These are phyloP conservation scores for Diplodia scrobiculata DNA, from an alignment of 2,329 filamentous ascomycete genomes.

Conservation along the genomic window DNA sequence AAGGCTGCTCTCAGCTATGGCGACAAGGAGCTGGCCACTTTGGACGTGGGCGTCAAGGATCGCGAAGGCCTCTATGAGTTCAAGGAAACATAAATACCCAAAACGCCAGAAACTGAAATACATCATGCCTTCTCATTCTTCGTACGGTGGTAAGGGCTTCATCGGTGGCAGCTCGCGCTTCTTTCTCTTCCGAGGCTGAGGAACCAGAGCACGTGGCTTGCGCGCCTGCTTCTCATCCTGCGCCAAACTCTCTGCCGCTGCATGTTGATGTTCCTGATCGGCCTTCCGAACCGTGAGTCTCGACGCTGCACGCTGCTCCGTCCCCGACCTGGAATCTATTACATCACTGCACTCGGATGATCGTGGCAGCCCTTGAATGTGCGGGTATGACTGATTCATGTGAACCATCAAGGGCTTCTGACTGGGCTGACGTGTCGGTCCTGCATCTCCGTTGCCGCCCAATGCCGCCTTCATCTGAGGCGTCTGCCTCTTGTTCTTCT, in stretches of 20 bases:
- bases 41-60: conserved; percentile 82
- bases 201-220: background rate
- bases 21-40: conserved; percentile 71
- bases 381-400: conserved; percentile 29
- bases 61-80: conserved; percentile 77
- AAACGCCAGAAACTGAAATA: conserved; percentile 5
- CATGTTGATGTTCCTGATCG: background rate
- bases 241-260: background rate
- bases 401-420: background rate
- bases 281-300: background rate
- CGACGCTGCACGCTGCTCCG: background rate
- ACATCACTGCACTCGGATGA: background rate
- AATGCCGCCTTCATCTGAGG: background rate
- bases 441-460: background rate
- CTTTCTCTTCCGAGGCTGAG: background rate
- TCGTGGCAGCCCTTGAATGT: background rate
- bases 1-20: conserved; percentile 74
- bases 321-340: background rate
- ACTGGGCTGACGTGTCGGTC: background rate
- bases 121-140: background rate
- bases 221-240: background rate
- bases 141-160: background rate
- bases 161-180: conserved; percentile 4
- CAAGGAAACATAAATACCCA: conserved; percentile 49
- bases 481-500: background rate